Evolutionary conservation across 805 yeast species (phyloP), one percentile per base, ranked within the genome.

Genomic region (Cyberlindnera mrakii): DNA sequence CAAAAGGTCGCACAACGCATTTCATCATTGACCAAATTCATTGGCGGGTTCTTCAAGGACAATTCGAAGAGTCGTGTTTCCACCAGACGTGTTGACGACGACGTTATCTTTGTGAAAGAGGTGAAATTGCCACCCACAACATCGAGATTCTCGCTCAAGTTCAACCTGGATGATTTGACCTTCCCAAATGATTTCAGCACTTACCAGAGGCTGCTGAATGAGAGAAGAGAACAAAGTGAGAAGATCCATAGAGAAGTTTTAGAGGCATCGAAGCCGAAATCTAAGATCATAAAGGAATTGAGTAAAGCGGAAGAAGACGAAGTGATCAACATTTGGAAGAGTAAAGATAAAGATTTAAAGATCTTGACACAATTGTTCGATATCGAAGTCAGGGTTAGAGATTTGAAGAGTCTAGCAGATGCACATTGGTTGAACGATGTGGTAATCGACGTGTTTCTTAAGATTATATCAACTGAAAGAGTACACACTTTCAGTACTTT

Each of bases 361-460:
- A 47, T 56, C 3, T 45, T 67, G 1, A 44, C 60, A 2, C 60
- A 59, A 23, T 58, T 59, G 9, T 59, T 59, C 31, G 65, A 63
- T 34, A 76, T 90, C 35, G 91, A 85, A 39, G 74, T 90, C 3
- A 64, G 66, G 4, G 74, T 75, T 0, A 65, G 76, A 30, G 99
- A 93, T 59, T 62, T 91, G 43, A 70, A 72, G 36, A 88, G 96
- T 0, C 67, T 93, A 30, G 64, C 72, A 8, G 85, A 82, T 42
- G 71, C 82, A 5, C 65, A 72, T 33, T 93, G 99, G 99, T 71
- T 93, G 27, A 93, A 93, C 59, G 99, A 93, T 62, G 85, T 82
- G 35, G 74, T 93, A 5, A 90, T 93, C 45, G 98, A 93, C 57
- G 82, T 80, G 53, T 91, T 83, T 59, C 68, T 90, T 55, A 65